Conservation (phyloP, 108 stramenopile genomes). For the Nannochloropsis salina region DNA sequence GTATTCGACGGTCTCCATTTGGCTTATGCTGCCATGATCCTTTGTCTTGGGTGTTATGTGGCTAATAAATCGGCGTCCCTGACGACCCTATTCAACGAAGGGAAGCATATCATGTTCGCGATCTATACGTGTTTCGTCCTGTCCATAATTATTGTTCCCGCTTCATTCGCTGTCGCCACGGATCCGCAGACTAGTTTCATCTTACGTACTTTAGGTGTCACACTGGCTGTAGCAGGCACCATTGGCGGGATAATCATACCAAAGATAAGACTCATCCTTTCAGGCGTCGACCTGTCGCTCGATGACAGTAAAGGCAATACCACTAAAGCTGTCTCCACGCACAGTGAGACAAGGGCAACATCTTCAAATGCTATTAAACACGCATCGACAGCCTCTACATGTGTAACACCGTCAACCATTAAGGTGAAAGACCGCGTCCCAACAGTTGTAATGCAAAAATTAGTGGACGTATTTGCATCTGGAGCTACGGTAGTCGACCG, state of each 20-base stretch:
- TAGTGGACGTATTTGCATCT: not conserved
- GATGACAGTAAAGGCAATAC: not conserved
- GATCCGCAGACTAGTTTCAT: slow-evolving; percentile 4
- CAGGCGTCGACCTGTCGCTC: slow-evolving; percentile 12
- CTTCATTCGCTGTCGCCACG: not conserved
- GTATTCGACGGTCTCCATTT: not conserved
- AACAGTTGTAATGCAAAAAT: not conserved
- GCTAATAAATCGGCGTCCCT: not conserved
- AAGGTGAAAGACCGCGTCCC: not conserved
- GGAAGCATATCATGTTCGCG: slow-evolving; percentile 3
- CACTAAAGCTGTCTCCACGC: not conserved
- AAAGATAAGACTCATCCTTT: not conserved
- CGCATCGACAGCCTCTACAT: not conserved
- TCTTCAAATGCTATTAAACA: not conserved
- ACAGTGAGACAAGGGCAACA: not conserved
- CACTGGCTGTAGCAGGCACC: not conserved
- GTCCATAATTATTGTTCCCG: not conserved
- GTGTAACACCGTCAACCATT: not conserved
- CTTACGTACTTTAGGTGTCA: slow-evolving; percentile 2
- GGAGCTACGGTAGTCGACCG: not conserved
- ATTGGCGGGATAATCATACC: not conserved
- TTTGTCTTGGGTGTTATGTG: not conserved
- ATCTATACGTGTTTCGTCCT: not conserved
- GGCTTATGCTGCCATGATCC: not conserved
- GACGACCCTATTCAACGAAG: not conserved